Base-by-base conservation (phyloP, 1,139 yeast species). In the Debaryomycetaceae sp. region DNA sequence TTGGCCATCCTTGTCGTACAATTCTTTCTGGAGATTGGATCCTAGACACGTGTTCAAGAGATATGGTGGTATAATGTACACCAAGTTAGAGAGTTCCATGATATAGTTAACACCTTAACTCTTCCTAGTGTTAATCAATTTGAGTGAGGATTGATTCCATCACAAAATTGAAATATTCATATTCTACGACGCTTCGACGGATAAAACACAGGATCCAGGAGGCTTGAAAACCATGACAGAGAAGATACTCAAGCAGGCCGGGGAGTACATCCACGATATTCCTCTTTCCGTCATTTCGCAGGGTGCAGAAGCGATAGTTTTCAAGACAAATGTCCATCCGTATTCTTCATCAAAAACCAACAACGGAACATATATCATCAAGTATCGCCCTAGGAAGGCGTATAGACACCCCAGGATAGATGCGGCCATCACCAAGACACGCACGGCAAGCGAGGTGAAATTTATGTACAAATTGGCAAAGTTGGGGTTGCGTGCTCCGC, bases 281-380 rank as follows among this genome's bases (percentile, higher is more conserved):
- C 78, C 81, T 4, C 55, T 84, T 9, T 57, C 63, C 2, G 72
- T 83, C 37, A 69, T 88, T 2, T 87, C 96, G 0, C 98, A 91
- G 60, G 98, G 98, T n/a, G 97, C 98, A 0, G 98, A 91, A 59
- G 97, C 97, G 0, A 73, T 88, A 22, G 93, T 90, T 1, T 88
- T 86, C 61, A 65, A 72, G 31, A 78, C 95, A 0, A 47, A 61
- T 0, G 62, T 63, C 2, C 97, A 89, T 61, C 97, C 97, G 13
- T 90, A 84, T 58, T 58, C 75, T 33, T 70, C 76, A n/a, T 51
- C 40, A 41, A 57, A 60, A 23, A 49, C 54, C 14, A 61, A 67
- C 42, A 50, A 56, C 0, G 42, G 53, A 4, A 62, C 69, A 41
- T 86, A 72, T 60, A 83, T 93, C 41, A 75, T 90, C 51, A 95